Base-by-base conservation (phyloP, 192 early-diverging fungal genomes). In the Rhizophagus clarus region DNA sequence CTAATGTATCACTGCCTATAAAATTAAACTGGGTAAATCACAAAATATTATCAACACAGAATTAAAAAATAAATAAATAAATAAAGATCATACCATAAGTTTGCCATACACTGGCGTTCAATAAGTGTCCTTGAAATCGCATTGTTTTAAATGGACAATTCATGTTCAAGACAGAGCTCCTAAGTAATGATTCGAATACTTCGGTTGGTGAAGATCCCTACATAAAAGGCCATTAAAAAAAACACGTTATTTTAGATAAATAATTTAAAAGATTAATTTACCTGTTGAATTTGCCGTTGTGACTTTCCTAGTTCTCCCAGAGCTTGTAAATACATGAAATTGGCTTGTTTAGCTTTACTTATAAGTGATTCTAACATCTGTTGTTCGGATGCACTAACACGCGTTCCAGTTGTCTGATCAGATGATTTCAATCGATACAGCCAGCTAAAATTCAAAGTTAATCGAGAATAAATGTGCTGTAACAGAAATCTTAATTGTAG, bases 281-380 rank as follows among this genome's bases (percentile, higher is more conserved):
- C 77, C 68, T 71, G 47, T 71, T 79, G 77, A 66, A 79, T 26
- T 34, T 68, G 32, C 17, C 56, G 45, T 79, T 69, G 67, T 71
- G 77, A 69, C 9, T 71, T 79, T 9, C 77, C 77, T 56, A 79
- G 67, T 26, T 79, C 77, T 8, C 77, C 77, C 12, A 79, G 32
- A 34, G 68, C 47, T 61, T 79, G 77, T 31, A 71, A 56, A 29
- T 26, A 71, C 11, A 26, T 68, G 12, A 31, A 79, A 60, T 71
- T 79, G 1, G 77, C 22, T 28, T 79, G 34, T 42, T 79, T 79
- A 7, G 77, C 68, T 61, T 79, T 79, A 31, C 12, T 60, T 28
- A 79, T 79, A 4, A 79, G 45, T 26, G 77, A 79, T 32, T 79
- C 77, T 11, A 79, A 69, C 77, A 79, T 71, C 26, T 79, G 77